Conservation (phyloP, 768 basidiomycete genomes). For the Mycena rebaudengoi region DNA sequence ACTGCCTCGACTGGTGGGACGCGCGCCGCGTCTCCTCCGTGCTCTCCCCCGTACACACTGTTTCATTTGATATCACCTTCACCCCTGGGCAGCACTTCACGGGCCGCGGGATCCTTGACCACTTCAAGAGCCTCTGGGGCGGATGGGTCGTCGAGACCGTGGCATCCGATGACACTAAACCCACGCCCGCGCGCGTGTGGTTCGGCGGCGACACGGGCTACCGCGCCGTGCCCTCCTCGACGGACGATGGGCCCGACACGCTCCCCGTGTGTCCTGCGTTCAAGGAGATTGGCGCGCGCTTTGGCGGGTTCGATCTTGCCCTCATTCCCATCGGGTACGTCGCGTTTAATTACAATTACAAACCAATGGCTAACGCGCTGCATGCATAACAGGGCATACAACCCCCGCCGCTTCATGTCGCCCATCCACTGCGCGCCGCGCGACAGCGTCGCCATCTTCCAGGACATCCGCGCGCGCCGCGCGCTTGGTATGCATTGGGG, state of each 20-base stretch:
- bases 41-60: constrained; percentile 21
- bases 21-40: constrained; percentile 47
- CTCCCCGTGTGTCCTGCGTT: constrained; percentile 77
- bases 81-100: constrained; percentile 75
- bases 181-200: constrained; percentile 50
- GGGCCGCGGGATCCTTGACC: constrained; percentile 57
- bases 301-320: constrained; percentile 73
- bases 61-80: constrained; percentile 58
- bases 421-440: constrained; percentile 72
- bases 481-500: constrained; percentile 81
- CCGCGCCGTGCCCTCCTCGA: constrained; percentile 52
- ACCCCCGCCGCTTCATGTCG: constrained; percentile 62
- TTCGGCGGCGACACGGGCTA: constrained; percentile 81
- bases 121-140: constrained; percentile 69
- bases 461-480: constrained; percentile 65
- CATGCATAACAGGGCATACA: constrained; percentile 61
- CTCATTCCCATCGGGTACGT: constrained; percentile 75
- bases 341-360: neutral
- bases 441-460: constrained; percentile 73
- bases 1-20: constrained; percentile 76
- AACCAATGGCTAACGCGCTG: neutral
- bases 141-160: constrained; percentile 71
- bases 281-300: constrained; percentile 69
- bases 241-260: constrained; percentile 52
- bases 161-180: constrained; percentile 28